phyloP scores from a whole-genome alignment of 2,329 filamentous ascomycete genomes.

The Nigrospora oryzae region DNA sequence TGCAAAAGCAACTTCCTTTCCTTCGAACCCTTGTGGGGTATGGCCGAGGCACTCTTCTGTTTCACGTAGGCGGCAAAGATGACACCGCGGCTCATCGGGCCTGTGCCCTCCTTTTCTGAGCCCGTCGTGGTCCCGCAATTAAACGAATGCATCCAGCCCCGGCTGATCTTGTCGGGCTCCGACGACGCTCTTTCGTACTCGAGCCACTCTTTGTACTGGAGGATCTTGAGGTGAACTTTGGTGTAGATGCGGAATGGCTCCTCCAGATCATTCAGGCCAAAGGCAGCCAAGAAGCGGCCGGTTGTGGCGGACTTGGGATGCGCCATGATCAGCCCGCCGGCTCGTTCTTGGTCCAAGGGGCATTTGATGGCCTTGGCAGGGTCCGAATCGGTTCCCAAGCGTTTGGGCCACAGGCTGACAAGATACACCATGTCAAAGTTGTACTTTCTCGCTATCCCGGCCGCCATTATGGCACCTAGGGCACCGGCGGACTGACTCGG shows the following conservation, averaged over 20 bases:
- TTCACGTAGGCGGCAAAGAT: slow-evolving; percentile 49
- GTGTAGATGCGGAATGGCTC: slow-evolving; percentile 44
- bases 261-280: slow-evolving; percentile 40
- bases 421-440: slow-evolving; percentile 52
- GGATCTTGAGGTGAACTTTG: slow-evolving; percentile 39
- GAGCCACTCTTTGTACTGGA: slow-evolving; percentile 41
- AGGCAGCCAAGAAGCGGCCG: slow-evolving; percentile 45
- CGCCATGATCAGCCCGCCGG: slow-evolving; percentile 5
- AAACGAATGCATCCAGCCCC: slow-evolving; percentile 2
- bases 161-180: neutral
- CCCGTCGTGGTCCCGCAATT: neutral
- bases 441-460: slow-evolving; percentile 45
- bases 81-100: slow-evolving; percentile 41
- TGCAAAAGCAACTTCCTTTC: slow-evolving; percentile 28
- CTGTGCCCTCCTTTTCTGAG: slow-evolving; percentile 26
- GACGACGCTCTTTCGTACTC: slow-evolving; percentile 26
- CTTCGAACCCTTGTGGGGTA: slow-evolving; percentile 23
- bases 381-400: slow-evolving; percentile 1
- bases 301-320: slow-evolving; percentile 22
- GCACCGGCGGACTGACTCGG: slow-evolving; percentile 26
- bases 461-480: slow-evolving; percentile 44
- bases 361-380: slow-evolving; percentile 2
- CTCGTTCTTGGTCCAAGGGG: neutral
- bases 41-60: slow-evolving; percentile 27
- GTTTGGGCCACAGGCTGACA: slow-evolving; percentile 45